Base-by-base conservation (phyloP, 345 rosid genomes). In the Populus ilicifolia region DNA sequence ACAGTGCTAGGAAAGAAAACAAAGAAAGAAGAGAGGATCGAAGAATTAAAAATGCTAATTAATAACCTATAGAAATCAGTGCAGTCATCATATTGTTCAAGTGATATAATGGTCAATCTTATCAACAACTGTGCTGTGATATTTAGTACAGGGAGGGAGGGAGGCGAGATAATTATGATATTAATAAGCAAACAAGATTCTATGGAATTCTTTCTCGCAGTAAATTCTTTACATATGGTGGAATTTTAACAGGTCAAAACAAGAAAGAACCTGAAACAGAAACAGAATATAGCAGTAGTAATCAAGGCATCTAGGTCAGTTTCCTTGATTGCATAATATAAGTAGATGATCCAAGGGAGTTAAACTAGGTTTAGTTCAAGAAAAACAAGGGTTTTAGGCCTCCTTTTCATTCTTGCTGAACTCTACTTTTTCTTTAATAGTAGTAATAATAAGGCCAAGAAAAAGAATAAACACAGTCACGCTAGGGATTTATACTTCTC, bases 241-340 rank as follows among this genome's bases (percentile, higher is more conserved):
- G 75, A 62, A 20, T 59, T 64, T 76, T 69, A 65, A 13, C 61
- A 65, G 67, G 77, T 79, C 79, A 79, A 77, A 70, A 39, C 27
- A 76, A 69, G 48, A 70, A 74, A 17, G 43, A 68, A 21, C 25
- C 70, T 18, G 23, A 39, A 35, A 39, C 43, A 38, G n/a, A 4
- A n/a, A 39, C 43, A 38, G n/a, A 4, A 39, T 67, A 35, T 11
- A 16, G 23, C 23, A 3, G 41, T 5, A 21, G 43, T 39, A 21
- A 5, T 39, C 20, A 67, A 35, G 25, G n/a, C 27, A 20, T 33
- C 23, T 21, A 7, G 41, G 21, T 6, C 59, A 5, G 21, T 4
- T 33, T 33, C 36, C 36, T 33, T 4, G 36, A 33, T 30, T 35
- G 8, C n/a, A 14, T 67, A 67, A 4, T 63, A 23, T 62, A 54